Conservation (phyloP, 2,329 filamentous ascomycete genomes). For the Penicillium sp. region DNA sequence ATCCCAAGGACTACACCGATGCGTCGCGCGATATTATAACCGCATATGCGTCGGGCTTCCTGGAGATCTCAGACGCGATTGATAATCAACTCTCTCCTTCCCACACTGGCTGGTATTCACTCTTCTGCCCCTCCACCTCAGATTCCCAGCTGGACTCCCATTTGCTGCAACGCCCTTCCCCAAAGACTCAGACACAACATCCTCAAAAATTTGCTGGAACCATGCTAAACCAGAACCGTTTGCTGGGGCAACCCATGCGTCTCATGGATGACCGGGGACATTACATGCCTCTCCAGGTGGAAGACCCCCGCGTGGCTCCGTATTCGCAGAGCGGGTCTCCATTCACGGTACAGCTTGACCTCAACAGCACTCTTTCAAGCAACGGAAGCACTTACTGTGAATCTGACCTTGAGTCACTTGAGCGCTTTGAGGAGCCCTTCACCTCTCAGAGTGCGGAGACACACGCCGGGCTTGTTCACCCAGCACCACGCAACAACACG, state of each 20-base stretch:
- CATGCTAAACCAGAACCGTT: neutral
- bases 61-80: neutral
- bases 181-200: neutral
- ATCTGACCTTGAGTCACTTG: neutral
- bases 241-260: neutral
- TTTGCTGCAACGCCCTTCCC: neutral
- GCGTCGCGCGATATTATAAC: neutral
- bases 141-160: neutral
- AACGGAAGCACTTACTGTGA: neutral
- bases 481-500: slow-evolving; percentile 5
- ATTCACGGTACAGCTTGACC: neutral
- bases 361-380: neutral
- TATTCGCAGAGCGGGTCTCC: neutral
- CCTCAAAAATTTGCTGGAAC: neutral
- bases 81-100: neutral
- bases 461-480: slow-evolving; percentile 7
- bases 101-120: neutral
- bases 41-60: neutral
- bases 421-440: neutral
- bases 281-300: neutral
- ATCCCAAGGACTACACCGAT: slow-evolving; percentile 6
- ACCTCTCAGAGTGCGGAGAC: neutral
- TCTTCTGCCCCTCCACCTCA: neutral
- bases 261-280: neutral
- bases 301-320: neutral